Percentiles rank a stretch among this genome's conserved stretches.
phyloP scores from a whole-genome alignment of 192 early-diverging fungal species.

The Entomortierella chlamydospora region DNA sequence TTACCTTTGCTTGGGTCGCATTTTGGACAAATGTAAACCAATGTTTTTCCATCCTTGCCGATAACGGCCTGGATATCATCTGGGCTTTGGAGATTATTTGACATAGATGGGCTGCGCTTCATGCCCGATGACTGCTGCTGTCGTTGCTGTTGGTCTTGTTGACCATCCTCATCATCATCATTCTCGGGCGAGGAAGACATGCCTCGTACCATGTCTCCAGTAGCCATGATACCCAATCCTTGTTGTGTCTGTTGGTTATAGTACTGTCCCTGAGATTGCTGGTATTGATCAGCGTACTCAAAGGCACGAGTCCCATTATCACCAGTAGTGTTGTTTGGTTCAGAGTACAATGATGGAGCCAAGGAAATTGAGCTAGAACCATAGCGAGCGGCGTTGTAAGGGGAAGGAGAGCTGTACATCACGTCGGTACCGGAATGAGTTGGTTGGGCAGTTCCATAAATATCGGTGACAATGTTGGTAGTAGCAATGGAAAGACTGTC shows the following conservation, averaged over 20 bases:
- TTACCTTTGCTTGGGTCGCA: conserved; percentile 46
- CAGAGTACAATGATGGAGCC: conserved; percentile 27
- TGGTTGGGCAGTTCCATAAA: conserved; percentile 28
- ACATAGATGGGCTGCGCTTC: conserved; percentile 8
- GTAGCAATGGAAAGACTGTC: conserved; percentile 24
- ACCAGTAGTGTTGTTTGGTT: neutral
- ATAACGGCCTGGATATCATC: conserved; percentile 43
- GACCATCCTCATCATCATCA: neutral
- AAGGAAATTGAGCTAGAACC: conserved; percentile 11
- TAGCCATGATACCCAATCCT: conserved; percentile 29
- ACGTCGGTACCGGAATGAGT: conserved; percentile 5
- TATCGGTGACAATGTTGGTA: conserved; percentile 5
- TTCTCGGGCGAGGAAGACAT: conserved; percentile 10
- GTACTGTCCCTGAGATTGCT: conserved; percentile 20
- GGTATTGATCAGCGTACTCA: conserved; percentile 31
- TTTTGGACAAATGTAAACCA: conserved; percentile 41
- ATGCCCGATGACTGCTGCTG: conserved; percentile 1
- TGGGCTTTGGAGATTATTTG: neutral
- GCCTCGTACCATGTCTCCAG: conserved; percentile 27
- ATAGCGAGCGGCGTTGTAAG: conserved; percentile 12
- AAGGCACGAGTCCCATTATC: neutral
- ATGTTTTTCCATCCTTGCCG: conserved; percentile 44
- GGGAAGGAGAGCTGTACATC: conserved; percentile 21
- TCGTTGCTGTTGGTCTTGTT: no score
- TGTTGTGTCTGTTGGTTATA: conserved; percentile 25